Percentiles rank a stretch among this genome's conserved stretches.
Conservation (phyloP, 2,329 filamentous ascomycete species). For the Camillea tinctor region DNA sequence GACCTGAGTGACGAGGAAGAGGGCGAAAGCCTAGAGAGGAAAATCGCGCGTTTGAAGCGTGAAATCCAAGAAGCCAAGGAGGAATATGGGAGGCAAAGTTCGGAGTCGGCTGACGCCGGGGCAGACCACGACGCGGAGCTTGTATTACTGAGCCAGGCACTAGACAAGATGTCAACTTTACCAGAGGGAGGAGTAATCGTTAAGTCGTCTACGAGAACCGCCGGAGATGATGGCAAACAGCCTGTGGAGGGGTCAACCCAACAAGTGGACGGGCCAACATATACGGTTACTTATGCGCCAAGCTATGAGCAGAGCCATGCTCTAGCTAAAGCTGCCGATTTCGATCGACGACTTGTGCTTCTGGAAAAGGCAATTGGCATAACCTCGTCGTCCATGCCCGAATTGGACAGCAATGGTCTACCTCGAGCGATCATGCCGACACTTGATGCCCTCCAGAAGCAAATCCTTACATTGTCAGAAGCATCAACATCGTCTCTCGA, state of each 20-base stretch:
- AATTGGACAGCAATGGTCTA: constrained; percentile 54
- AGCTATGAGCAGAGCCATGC: constrained; percentile 67
- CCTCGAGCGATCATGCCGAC: constrained; percentile 76
- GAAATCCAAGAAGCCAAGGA: constrained; percentile 55
- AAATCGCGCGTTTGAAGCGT: constrained; percentile 76
- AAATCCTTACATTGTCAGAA: constrained; percentile 72
- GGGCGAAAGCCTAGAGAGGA: constrained; percentile 73
- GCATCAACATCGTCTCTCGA: constrained; percentile 73
- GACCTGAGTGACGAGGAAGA: constrained; percentile 70
- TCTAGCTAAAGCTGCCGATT: constrained; percentile 79
- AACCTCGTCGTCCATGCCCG: constrained; percentile 65
- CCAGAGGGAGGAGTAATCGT: constrained; percentile 27
- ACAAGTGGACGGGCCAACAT: constrained; percentile 46
- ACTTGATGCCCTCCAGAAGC: constrained; percentile 75
- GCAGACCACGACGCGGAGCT: constrained; percentile 55
- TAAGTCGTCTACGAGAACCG: constrained; percentile 23
- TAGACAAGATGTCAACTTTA: constrained; percentile 61
- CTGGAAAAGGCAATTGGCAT: constrained; percentile 83
- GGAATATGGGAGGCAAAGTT: constrained; percentile 56
- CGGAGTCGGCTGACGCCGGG: constrained; percentile 41
- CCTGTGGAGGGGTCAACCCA: constrained; percentile 13
- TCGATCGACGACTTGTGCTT: constrained; percentile 75
- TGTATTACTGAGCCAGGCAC: constrained; percentile 65
- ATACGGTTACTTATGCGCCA: constrained; percentile 64
- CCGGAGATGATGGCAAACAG: constrained; percentile 24